Evolutionary conservation across 2,329 filamentous ascomycete species (phyloP).

Genomic region (Plenodomus tracheiphilus): DNA sequence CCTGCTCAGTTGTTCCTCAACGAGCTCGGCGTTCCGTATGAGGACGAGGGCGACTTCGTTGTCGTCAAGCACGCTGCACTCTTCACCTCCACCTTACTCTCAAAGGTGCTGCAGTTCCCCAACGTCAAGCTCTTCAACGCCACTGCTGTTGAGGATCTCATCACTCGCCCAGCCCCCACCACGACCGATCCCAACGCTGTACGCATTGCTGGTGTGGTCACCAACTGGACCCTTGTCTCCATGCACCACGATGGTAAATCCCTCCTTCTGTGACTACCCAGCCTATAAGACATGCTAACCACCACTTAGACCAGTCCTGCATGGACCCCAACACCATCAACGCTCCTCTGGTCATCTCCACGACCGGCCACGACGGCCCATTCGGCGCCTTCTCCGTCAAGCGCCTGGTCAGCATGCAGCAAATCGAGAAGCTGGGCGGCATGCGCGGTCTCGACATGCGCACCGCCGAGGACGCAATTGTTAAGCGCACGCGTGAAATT

Average conservation of each 20-base stretch:
- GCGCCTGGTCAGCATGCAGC: conserved; percentile 85
- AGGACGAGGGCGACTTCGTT: conserved; percentile 85
- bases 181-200: conserved; percentile 55
- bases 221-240: conserved; percentile 91
- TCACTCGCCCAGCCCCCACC: conserved; percentile 67
- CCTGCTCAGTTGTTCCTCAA: conserved; percentile 82
- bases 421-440: conserved; percentile 79
- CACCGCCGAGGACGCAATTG: conserved; percentile 86
- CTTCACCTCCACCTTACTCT: conserved; percentile 86
- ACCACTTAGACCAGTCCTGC: conserved; percentile 78
- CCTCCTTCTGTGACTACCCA: not conserved
- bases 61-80: conserved; percentile 93
- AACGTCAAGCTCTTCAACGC: conserved; percentile 98
- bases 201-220: conserved; percentile 85
- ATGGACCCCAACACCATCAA: conserved; percentile 99
- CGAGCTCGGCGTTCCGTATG: conserved; percentile 81
- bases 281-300: conserved; percentile 5
- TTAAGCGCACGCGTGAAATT: conserved; percentile 87
- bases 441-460: conserved; percentile 97
- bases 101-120: conserved; percentile 79
- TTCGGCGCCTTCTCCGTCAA: conserved; percentile 92
- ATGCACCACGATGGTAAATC: conserved; percentile 52
- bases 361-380: conserved; percentile 87
- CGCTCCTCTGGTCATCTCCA: conserved; percentile 83
- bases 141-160: conserved; percentile 87